Conservation (phyloP, 225 moss, liverwort and hornwort species). For the Anthoceros angustus region DNA sequence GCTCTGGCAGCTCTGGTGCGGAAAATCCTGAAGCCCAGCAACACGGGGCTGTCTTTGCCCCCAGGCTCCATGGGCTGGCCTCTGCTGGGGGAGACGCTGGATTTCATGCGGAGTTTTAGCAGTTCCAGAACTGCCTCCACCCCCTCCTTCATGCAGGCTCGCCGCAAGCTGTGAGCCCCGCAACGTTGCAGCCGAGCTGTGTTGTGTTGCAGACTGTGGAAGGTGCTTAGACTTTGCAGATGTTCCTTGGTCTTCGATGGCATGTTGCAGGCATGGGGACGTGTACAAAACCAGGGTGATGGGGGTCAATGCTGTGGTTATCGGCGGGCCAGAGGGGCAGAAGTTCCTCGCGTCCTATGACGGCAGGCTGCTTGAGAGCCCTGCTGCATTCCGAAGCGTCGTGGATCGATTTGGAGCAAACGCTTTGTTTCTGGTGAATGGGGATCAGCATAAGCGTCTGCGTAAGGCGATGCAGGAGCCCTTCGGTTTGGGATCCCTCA, state of each 20-base stretch:
- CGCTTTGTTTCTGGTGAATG: background rate
- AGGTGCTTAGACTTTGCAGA: background rate
- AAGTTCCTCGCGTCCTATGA: background rate
- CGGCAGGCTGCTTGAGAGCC: background rate
- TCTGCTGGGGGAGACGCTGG: background rate
- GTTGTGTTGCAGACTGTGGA: background rate
- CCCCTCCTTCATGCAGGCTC: background rate
- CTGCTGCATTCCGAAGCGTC: background rate
- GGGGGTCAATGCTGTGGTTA: background rate
- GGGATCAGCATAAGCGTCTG: background rate
- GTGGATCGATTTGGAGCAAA: background rate
- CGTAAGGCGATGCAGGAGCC: background rate
- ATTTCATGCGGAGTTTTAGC: background rate
- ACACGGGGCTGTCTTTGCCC: background rate
- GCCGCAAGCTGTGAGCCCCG: background rate
- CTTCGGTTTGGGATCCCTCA: background rate
- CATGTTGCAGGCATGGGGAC: background rate
- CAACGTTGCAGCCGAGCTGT: background rate
- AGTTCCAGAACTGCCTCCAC: background rate
- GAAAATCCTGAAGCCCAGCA: background rate
- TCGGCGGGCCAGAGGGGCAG: background rate
- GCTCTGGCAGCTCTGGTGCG: background rate
- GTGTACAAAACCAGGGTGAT: background rate
- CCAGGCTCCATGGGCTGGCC: conserved; percentile 1
- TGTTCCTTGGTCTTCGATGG: background rate